Percentiles rank a stretch among this genome's conserved stretches.
These are phyloP conservation scores for Blastomyces silverae DNA, from an alignment of 2,329 filamentous ascomycete genomes.

Conservation along the genomic window DNA sequence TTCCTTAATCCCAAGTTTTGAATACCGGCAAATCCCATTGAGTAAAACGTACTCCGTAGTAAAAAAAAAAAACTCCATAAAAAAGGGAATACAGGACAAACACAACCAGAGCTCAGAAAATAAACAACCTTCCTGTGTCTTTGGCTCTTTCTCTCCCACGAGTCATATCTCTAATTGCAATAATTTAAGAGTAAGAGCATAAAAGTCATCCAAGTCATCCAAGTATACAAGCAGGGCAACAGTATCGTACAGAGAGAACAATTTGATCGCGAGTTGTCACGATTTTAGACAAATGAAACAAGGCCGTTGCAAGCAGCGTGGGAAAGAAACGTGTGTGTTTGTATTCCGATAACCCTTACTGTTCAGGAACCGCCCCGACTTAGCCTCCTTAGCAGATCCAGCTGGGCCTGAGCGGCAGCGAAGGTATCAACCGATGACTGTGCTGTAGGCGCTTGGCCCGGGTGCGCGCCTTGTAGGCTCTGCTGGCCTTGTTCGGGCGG, in stretches of 20 bases:
- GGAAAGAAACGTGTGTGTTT: not conserved
- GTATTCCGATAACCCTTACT: constrained; percentile 8
- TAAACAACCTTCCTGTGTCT: not conserved
- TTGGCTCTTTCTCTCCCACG: not conserved
- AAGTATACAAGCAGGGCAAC: not conserved
- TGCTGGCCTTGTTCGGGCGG: constrained; percentile 22
- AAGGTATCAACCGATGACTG: constrained; percentile 32
- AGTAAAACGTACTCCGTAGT: too few species aligned
- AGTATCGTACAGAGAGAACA: not conserved
- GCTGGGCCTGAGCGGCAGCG: constrained; percentile 38
- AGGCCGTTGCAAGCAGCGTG: not conserved
- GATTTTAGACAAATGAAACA: not conserved
- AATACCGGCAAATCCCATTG: not conserved
- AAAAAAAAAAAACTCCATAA: not conserved
- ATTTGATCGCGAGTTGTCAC: not conserved
- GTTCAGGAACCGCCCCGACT: constrained; percentile 26
- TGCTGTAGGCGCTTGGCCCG: constrained; percentile 15
- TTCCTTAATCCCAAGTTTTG: not conserved
- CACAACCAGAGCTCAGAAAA: not conserved
- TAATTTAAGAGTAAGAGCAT: not conserved
- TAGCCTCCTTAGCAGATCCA: constrained; percentile 37
- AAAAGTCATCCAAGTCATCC: not conserved
- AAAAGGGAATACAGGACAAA: not conserved
- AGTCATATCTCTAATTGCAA: not conserved
- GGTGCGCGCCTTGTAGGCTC: not conserved